Base-by-base conservation (phyloP, 2,329 filamentous ascomycete genomes). In the Colletotrichum viniferum region DNA sequence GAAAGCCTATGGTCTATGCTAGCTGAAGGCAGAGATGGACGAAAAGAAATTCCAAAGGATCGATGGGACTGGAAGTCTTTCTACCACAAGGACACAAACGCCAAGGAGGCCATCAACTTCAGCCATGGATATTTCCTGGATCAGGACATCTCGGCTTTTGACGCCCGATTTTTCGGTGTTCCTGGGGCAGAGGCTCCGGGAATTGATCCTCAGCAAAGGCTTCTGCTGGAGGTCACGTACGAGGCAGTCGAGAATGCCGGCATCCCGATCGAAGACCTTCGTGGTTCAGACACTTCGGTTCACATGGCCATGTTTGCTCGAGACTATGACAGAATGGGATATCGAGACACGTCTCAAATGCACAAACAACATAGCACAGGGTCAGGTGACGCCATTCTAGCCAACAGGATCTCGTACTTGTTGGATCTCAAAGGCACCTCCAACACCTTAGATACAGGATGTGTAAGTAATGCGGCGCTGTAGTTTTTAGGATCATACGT, bases 321-420 rank as follows among this genome's bases (percentile, higher is more conserved):
- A 7, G 86, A 87, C 78, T 86, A 85, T 71, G 78, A 83, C 63
- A 82, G 79, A 81, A 48, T 77, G 77, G 2, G 66, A 77, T 67
- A 78, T 80, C 75, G 77, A 80, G 6, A 38, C 34, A 16, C 34
- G 14, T 38, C 34, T 38, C 34, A 38, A 16, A 38, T 38, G 34
- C 34, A 38, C 34, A 38, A 38, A 38, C 34, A 38, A 4, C 34
- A 38, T 16, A 38, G 34, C 34, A 38, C 34, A 16, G 34, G 34
- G 34, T 38, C 34, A 38, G 34, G 34, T 38, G 34, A 38, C 34
- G 34, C 34, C 34, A 38, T 38, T 38, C 34, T 38, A 38, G 34
- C 34, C 34, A 38, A 38, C 34, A 38, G 34, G 34, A 38, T 38
- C 34, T 38, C 34, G 34, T 38, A 38, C 34, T 38, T 38, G 34